phyloP scores from a whole-genome alignment of 1,139 yeast genomes.

The Blastobotrys proliferans region DNA sequence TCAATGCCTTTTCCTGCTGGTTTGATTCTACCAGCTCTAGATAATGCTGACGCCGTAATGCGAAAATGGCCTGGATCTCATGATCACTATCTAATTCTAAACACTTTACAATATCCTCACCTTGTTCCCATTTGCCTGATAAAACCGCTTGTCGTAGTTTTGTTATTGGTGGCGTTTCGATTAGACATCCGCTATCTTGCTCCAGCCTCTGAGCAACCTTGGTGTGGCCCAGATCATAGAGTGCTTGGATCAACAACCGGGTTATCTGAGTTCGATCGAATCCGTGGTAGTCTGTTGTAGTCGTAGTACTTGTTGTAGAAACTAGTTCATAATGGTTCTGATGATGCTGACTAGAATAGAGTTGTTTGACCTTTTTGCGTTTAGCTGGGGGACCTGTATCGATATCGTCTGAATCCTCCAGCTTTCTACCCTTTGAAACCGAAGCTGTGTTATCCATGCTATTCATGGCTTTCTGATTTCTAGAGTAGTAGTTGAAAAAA shows the following conservation, averaged over 20 bases:
- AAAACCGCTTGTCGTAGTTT: slow-evolving; percentile 40
- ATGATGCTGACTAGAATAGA: no score
- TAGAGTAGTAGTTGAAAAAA: no score
- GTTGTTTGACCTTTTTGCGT: no score
- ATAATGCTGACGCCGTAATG: slow-evolving; percentile 35
- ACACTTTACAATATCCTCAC: slow-evolving; percentile 34
- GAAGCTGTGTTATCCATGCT: no score
- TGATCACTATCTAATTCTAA: slow-evolving; percentile 2
- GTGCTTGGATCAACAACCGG: slow-evolving; percentile 46
- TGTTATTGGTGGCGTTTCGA: slow-evolving; percentile 37
- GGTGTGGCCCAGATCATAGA: slow-evolving; percentile 47
- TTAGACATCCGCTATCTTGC: slow-evolving; percentile 39
- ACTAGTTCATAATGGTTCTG: no score
- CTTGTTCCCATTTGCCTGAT: slow-evolving; percentile 42
- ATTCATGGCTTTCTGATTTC: no score
- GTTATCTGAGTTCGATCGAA: slow-evolving; percentile 43
- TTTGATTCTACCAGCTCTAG: slow-evolving; percentile 25
- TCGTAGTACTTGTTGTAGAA: no score
- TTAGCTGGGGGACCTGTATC: no score
- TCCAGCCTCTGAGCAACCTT: slow-evolving; percentile 40
- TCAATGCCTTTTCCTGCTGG: slow-evolving; percentile 38
- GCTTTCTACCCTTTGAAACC: no score
- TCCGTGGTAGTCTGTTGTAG: slow-evolving; percentile 18
- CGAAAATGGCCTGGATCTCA: slow-evolving; percentile 27
- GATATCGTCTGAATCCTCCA: no score